Evolutionary conservation across 768 basidiomycete genomes (phyloP).

Genomic region (Phaeotremella skinneri): DNA sequence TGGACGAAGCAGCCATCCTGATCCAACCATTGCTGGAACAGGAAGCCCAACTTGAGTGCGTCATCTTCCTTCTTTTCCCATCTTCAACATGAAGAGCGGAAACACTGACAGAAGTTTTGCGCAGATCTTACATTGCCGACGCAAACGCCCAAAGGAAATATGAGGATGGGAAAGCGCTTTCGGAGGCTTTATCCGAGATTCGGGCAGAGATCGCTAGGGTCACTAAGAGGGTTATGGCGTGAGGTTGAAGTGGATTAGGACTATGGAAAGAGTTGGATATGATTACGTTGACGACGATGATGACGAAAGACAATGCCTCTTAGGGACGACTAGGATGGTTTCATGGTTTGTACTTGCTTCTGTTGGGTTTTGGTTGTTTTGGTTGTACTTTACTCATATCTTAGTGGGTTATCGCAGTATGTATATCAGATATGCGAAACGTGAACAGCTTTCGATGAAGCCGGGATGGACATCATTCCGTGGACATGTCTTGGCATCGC

Average conservation of each 20-base stretch:
- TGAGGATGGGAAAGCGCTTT: constrained; percentile 85
- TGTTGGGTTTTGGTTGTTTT: no score
- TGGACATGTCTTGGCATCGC: no score
- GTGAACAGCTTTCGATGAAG: no score
- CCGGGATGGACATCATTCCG: no score
- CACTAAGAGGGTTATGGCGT: constrained; percentile 18
- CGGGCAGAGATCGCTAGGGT: constrained; percentile 75
- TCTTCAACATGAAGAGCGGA: not conserved
- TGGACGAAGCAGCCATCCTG: constrained; percentile 67
- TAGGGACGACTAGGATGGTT: no score
- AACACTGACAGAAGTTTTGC: not conserved
- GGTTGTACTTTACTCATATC: no score
- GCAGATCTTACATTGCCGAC: constrained; percentile 73
- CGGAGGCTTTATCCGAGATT: constrained; percentile 76
- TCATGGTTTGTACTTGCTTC: no score
- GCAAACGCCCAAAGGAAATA: constrained; percentile 89
- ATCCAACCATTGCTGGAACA: constrained; percentile 91
- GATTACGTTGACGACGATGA: no score
- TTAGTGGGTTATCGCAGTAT: no score
- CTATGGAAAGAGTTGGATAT: no score
- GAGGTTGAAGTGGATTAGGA: not conserved
- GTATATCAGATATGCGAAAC: no score
- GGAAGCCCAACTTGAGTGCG: constrained; percentile 75
- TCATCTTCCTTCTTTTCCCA: constrained; percentile 8
- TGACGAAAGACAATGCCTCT: no score